Base-by-base conservation (phyloP, 2,329 filamentous ascomycete genomes). In the Botryotinia calthae region DNA sequence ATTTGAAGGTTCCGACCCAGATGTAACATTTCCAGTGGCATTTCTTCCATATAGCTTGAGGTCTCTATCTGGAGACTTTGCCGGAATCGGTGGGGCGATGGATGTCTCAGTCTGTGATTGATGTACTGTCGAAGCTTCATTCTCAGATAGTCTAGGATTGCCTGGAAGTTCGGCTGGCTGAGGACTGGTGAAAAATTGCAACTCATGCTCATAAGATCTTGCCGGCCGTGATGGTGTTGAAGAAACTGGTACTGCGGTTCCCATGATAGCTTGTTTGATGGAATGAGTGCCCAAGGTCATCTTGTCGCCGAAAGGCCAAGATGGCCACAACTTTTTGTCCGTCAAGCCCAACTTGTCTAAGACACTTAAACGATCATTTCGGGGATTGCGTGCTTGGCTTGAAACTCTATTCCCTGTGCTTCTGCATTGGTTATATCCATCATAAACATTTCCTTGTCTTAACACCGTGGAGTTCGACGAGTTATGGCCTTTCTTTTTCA, bases 281-380 rank as follows among this genome's bases (percentile, higher is more conserved):
- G 63, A 16, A n/a, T 16, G 31, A 31, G 63, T 66, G 4, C 63
- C 63, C 44, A 66, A 48, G 7, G 31, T 34, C 14, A 34, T 46
- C 31, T 51, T 66, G 14, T 66, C 63, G 10, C 63, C 63, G 31
- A 66, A 66, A 37, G 63, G 63, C 63, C 63, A 66, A 37, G 63
- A 66, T 9, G 63, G 63, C 63, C 63, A 66, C 10, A 66, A 37
- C 9, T 51, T 66, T 20, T 66, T 66, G 7, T 51, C 31, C 2
- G 31, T 51, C 2, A 51, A 37, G 7, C 63, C 44, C 4, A 66
- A 16, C 1, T 31, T 51, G 4, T 66, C 44, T 5, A 66, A 6
- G 31, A 66, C 25, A 14, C 63, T 66, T 20, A 25, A 3, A 14
- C 63, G 44, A 12, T 42, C 34, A 25, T 42, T 4, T 54, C 16